phyloP scores from a whole-genome alignment of 495 filamentous ascomycete genomes.

The Tuber magnatum region DNA sequence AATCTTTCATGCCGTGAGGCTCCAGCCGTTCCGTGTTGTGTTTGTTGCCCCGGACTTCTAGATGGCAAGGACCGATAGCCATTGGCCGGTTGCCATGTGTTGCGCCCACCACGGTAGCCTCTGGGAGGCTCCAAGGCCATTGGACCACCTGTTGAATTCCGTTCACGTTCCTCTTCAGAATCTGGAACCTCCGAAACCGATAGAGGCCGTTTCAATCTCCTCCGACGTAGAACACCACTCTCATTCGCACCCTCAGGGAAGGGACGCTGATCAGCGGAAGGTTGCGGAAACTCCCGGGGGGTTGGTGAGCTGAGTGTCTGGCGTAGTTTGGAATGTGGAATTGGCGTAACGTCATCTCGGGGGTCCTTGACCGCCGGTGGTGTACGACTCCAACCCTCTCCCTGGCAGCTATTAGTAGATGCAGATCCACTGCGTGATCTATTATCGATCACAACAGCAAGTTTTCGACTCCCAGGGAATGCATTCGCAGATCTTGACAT shows the following conservation, averaged over 20 bases:
- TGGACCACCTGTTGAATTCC: conserved; percentile 21
- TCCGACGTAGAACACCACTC: neutral
- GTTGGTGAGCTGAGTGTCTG: neutral
- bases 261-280: neutral
- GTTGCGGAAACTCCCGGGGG: neutral
- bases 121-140: conserved; percentile 32
- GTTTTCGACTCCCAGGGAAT: conserved; percentile 24
- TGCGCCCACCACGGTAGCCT: neutral
- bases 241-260: neutral
- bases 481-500: conserved; percentile 20
- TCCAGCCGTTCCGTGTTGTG: neutral
- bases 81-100: neutral
- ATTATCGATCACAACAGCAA: conserved; percentile 34
- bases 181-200: conserved; percentile 14
- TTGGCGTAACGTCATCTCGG: conserved; percentile 9
- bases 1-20: neutral
- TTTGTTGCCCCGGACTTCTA: neutral
- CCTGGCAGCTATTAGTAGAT: conserved; percentile 20
- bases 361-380: conserved; percentile 16
- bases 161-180: conserved; percentile 30
- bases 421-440: conserved; percentile 25
- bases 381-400: conserved; percentile 3
- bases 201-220: neutral
- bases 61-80: neutral
- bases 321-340: neutral